phyloP scores from a whole-genome alignment of 228 moss, liverwort and hornwort genomes.

The Sphagnum fallax region DNA sequence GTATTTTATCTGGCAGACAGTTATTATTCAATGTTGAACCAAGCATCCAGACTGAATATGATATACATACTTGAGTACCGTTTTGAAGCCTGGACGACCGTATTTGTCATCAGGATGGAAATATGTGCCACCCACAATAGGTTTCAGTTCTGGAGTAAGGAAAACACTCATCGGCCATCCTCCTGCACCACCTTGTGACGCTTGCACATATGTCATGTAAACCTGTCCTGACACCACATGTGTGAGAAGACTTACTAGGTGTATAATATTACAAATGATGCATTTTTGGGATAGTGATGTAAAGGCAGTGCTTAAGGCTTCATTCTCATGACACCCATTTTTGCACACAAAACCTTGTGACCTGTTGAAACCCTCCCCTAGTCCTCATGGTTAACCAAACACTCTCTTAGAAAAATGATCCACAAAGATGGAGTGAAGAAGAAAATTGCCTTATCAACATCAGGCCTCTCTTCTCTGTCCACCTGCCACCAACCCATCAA shows the following conservation, averaged over 20 bases:
- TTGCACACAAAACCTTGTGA: no score
- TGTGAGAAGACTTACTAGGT: neutral
- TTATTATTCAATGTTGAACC: no score
- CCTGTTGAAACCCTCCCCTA: no score
- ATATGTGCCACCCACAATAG: slow-evolving; percentile 98
- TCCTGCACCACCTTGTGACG: slow-evolving; percentile 88
- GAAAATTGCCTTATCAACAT: slow-evolving; percentile 80
- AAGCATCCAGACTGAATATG: no score
- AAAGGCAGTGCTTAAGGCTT: no score
- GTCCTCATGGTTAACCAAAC: no score
- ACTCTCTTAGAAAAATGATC: no score
- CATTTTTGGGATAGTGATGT: no score
- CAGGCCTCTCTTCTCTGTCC: slow-evolving; percentile 98
- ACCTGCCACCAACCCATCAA: slow-evolving; percentile 41
- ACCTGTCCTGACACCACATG: slow-evolving; percentile 39
- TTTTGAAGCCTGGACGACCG: slow-evolving; percentile 94
- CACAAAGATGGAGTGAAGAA: no score
- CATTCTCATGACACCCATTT: no score
- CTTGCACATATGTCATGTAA: slow-evolving; percentile 99
- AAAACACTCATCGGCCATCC: slow-evolving; percentile 99
- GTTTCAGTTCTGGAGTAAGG: slow-evolving; percentile 92
- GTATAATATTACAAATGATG: neutral
- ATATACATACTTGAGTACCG: slow-evolving; percentile 67
- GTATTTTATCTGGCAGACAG: no score
- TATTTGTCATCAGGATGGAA: slow-evolving; percentile 95